phyloP scores from a whole-genome alignment of 164 flowering plant species.

The Cinnamomum micranthum region DNA sequence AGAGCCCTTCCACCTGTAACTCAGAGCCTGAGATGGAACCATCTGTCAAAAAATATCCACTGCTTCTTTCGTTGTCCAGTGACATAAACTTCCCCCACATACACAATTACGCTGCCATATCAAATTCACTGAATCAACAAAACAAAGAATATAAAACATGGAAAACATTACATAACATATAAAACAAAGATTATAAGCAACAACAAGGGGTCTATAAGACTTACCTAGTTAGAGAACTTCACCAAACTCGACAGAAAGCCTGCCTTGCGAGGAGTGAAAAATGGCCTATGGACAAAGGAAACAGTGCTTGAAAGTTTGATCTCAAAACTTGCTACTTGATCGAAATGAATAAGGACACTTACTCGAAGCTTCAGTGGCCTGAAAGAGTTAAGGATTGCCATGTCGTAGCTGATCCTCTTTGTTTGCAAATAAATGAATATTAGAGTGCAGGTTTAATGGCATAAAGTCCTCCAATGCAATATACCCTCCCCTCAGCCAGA shows the following conservation, averaged over 20 bases:
- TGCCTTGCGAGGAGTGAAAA: slow-evolving; percentile 67
- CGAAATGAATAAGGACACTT: slow-evolving; percentile 20
- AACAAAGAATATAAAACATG: slow-evolving; percentile 14
- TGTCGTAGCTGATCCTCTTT: slow-evolving; percentile 59
- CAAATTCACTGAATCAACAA: slow-evolving; percentile 69
- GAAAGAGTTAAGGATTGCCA: slow-evolving; percentile 54
- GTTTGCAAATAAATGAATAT: slow-evolving; percentile 67
- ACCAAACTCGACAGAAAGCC: slow-evolving; percentile 50
- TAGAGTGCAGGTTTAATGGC: slow-evolving; percentile 50
- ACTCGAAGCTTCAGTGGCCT: slow-evolving; percentile 52
- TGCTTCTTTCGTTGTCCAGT: slow-evolving; percentile 64
- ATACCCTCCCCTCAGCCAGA: slow-evolving; percentile 80
- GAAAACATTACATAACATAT: slow-evolving; percentile 1
- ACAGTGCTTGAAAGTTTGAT: slow-evolving; percentile 1
- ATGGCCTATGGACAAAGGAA: slow-evolving; percentile 49
- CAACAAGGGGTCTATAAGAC: neutral
- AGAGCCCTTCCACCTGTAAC: slow-evolving; percentile 28
- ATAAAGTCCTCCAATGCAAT: slow-evolving; percentile 56
- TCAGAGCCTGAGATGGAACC: slow-evolving; percentile 36
- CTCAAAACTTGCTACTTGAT: neutral
- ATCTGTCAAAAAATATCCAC: slow-evolving; percentile 94
- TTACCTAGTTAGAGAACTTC: slow-evolving; percentile 78
- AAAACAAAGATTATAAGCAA: slow-evolving; percentile 15
- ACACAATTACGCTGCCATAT: slow-evolving; percentile 69
- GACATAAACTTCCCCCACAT: slow-evolving; percentile 67